A percentile compares a stretch with the other conserved stretches of the same genome.
Evolutionary conservation across 192 early-diverging fungal species (phyloP).

Genomic region (Backusella circina): DNA sequence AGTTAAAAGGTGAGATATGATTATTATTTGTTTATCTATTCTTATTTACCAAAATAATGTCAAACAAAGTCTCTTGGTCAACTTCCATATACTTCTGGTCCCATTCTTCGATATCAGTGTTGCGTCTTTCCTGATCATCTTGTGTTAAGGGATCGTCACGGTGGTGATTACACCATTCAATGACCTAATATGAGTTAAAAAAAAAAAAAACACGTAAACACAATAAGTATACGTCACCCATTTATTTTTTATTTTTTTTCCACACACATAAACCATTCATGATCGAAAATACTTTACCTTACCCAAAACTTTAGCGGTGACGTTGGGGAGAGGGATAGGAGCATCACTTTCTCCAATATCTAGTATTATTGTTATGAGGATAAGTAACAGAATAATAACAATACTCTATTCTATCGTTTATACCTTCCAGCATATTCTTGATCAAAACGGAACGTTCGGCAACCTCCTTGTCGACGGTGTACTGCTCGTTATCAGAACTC

Average conservation of each 20-base stretch:
- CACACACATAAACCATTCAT: not conserved
- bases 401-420: too few species aligned
- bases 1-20: not conserved
- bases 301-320: constrained; percentile 64
- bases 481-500: constrained; percentile 62
- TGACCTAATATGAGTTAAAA: constrained; percentile 41
- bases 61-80: constrained; percentile 77
- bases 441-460: constrained; percentile 74
- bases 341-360: constrained; percentile 66
- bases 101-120: constrained; percentile 77
- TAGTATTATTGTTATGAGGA: not conserved
- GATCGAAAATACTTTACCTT: constrained; percentile 45
- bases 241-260: too few species aligned
- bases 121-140: constrained; percentile 57
- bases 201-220: constrained; percentile 1
- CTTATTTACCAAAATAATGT: constrained; percentile 61
- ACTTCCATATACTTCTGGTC: constrained; percentile 77
- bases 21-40: not conserved
- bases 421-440: constrained; percentile 76
- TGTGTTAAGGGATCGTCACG: constrained; percentile 56
- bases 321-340: constrained; percentile 78
- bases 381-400: too few species aligned
- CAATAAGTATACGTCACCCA: not conserved
- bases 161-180: constrained; percentile 84
- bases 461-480: constrained; percentile 60